Evolutionary conservation across 495 filamentous ascomycete genomes (phyloP).

Genomic region (Neurospora sp.): DNA sequence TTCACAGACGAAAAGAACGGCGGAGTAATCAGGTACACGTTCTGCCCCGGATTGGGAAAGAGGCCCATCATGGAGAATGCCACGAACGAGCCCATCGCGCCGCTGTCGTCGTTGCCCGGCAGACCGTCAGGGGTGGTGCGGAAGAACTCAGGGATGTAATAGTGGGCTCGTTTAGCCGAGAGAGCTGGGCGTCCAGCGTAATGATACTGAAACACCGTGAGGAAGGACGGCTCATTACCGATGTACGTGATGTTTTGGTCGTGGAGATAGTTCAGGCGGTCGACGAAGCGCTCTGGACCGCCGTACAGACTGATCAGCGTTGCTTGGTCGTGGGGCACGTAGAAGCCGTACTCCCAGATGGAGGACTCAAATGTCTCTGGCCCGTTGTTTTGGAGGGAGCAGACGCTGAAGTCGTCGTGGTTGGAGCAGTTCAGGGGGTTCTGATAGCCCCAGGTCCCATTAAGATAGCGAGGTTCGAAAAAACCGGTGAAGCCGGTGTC

Average conservation of each 20-base stretch:
- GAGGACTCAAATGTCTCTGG: slow-evolving; percentile 63
- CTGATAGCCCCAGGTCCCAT: slow-evolving; percentile 58
- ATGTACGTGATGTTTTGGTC: slow-evolving; percentile 56
- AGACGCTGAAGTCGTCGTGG: slow-evolving; percentile 39
- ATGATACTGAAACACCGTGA: slow-evolving; percentile 62
- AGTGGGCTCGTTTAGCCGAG: slow-evolving; percentile 50
- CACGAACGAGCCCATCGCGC: slow-evolving; percentile 63
- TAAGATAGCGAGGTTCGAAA: slow-evolving; percentile 56
- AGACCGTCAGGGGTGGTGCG: slow-evolving; percentile 49
- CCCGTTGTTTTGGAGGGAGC: slow-evolving; percentile 52
- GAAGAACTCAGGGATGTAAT: slow-evolving; percentile 59
- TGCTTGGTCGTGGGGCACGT: slow-evolving; percentile 57
- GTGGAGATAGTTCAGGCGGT: slow-evolving; percentile 56
- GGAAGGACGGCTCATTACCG: slow-evolving; percentile 62
- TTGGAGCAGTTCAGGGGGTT: slow-evolving; percentile 58
- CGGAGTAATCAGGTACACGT: slow-evolving; percentile 63
- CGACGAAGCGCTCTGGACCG: slow-evolving; percentile 48
- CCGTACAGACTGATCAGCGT: slow-evolving; percentile 50
- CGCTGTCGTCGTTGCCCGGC: slow-evolving; percentile 63
- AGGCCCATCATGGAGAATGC: slow-evolving; percentile 64
- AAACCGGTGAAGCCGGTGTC: slow-evolving; percentile 58
- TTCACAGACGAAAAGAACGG: slow-evolving; percentile 58
- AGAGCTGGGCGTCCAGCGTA: slow-evolving; percentile 58
- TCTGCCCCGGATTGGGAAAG: slow-evolving; percentile 64
- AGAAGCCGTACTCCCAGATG: slow-evolving; percentile 63